Evolutionary conservation across 345 rosid species (phyloP).

Genomic region (Arabis alpina): DNA sequence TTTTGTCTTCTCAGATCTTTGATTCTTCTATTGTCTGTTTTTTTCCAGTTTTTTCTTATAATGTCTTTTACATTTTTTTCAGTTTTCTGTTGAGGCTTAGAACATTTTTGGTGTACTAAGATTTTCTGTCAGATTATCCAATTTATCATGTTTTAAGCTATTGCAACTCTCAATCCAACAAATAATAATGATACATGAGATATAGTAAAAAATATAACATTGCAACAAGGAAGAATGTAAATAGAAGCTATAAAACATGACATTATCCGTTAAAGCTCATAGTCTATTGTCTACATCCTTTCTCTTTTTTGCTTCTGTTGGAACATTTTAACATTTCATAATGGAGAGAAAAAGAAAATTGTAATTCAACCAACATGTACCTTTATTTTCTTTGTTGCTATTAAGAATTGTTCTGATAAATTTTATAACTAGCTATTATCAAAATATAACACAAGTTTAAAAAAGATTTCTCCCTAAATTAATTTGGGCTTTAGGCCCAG

Average conservation of each 20-base stretch:
- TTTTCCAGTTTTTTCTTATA: neutral
- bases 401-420: too few relatives aligned
- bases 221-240: constrained; percentile 27
- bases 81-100: neutral
- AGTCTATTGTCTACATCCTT: too few relatives aligned
- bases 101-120: neutral
- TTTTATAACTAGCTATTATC: too few relatives aligned
- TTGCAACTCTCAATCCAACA: constrained; percentile 23
- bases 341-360: neutral
- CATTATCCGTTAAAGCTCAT: neutral
- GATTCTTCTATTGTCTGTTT: neutral
- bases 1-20: neutral
- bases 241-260: constrained; percentile 5
- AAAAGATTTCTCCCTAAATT: too few relatives aligned
- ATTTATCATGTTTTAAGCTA: neutral
- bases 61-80: neutral
- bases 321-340: constrained; percentile 21
- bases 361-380: too few relatives aligned
- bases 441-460: too few relatives aligned
- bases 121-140: constrained; percentile 13
- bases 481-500: too few relatives aligned
- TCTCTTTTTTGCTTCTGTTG: neutral
- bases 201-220: constrained; percentile 28
- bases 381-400: too few relatives aligned
- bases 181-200: constrained; percentile 33